These are phyloP conservation scores for Colletotrichum eremochloae DNA, from an alignment of 2,329 filamentous ascomycete species.

Conservation along the genomic window DNA sequence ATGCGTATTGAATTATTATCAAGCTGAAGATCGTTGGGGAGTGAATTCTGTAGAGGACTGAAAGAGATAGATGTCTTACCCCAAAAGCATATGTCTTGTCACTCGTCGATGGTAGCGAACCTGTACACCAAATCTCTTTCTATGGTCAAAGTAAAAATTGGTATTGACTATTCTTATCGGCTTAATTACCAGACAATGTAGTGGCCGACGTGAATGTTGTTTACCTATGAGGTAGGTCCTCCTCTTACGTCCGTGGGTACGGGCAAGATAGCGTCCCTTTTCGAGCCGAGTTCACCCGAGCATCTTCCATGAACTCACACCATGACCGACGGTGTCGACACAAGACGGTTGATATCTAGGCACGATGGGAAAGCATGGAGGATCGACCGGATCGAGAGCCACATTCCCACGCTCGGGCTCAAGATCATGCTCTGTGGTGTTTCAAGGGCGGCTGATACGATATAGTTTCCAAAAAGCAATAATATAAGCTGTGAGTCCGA, in stretches of 20 bases:
- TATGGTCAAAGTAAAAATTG: fast-evolving
- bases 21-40: neutral
- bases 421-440: neutral
- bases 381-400: neutral
- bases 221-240: neutral
- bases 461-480: too few species aligned
- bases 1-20: too few species aligned
- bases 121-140: neutral
- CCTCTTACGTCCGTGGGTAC: neutral
- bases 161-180: neutral
- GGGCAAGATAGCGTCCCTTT: neutral
- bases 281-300: neutral
- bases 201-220: neutral
- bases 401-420: neutral
- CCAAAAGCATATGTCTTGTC: neutral
- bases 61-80: too few species aligned
- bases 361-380: neutral
- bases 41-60: neutral
- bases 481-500: neutral
- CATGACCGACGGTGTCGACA: neutral
- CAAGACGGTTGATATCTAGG: neutral
- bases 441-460: neutral
- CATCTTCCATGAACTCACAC: neutral
- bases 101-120: neutral
- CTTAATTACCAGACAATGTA: neutral